These are phyloP conservation scores for Thielaviopsis musarum DNA, from an alignment of 2,329 filamentous ascomycete species.

Conservation along the genomic window DNA sequence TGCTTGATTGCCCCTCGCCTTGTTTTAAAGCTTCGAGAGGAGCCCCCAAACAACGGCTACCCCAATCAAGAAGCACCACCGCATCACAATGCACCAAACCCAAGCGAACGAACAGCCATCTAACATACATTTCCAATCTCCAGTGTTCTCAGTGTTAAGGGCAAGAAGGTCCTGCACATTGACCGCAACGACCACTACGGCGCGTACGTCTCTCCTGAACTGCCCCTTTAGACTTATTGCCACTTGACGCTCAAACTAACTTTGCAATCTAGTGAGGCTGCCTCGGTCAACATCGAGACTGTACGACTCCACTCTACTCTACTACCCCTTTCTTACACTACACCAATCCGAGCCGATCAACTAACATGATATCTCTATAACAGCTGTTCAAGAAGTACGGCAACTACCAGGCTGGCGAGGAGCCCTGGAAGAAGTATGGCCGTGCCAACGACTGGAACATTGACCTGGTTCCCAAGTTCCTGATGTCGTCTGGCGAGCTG, in stretches of 20 bases:
- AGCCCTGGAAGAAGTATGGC: conserved; percentile 97
- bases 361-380: neutral
- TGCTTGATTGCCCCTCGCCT: neutral
- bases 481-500: conserved; percentile 96
- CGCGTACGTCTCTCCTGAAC: conserved; percentile 45
- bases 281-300: conserved; percentile 90
- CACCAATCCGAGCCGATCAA: neutral
- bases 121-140: conserved; percentile 7
- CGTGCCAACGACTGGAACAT: conserved; percentile 98
- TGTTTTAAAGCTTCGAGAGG: neutral
- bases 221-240: conserved; percentile 9
- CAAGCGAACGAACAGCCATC: neutral
- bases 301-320: conserved; percentile 31
- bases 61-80: neutral
- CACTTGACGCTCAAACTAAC: conserved; percentile 17
- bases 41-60: neutral
- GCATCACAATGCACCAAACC: neutral
- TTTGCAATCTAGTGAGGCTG: conserved; percentile 49
- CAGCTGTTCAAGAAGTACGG: conserved; percentile 96
- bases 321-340: conserved; percentile 1
- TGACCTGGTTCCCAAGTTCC: conserved; percentile 91
- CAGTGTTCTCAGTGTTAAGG: conserved; percentile 92
- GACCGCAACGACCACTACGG: conserved; percentile 98
- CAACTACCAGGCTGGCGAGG: conserved; percentile 59
- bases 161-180: conserved; percentile 97